Evolutionary conservation across 306 rosid species (phyloP), one percentile per base, ranked within the genome.

Genomic region (Coriaria nepalensis): DNA sequence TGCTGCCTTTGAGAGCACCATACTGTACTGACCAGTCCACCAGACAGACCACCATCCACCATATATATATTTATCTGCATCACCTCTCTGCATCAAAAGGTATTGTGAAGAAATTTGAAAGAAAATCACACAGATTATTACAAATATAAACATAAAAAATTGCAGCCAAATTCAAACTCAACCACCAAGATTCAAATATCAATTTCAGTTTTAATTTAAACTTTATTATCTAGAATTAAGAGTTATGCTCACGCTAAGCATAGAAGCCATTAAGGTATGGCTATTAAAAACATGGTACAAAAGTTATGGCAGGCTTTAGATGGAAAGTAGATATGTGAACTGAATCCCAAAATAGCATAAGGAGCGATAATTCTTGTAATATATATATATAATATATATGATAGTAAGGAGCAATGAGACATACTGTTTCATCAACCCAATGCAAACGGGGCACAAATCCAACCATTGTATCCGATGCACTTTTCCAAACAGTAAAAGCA

Each of bases 31-130:
- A 36, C 98, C 98, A 10, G 83, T 79, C 98, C 98, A 90, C 98
- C 98, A 90, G 53, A 90, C 98, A 2, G 95, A 85, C 98, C 94
- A 85, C 98, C 98, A 90, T 56, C 98, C 98, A 14, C 95, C 94
- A 68, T 90, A 90, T 15, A 2, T 56, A 53, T 62, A 84, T 56
- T 52, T 57, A 67, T 56, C 63, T 54, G 10, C 33, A 57, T 65
- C 42, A n/a, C 60, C 83, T 33, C 69, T 61, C 95, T 84, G 81
- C 72, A 74, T 32, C 20, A 40, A 55, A 40, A 73, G 57, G 9
- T 40, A 69, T 56, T 2, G 6, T 15, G 6, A 2, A 10, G 14
- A n/a, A 45, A 45, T 37, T 36, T 4, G 6, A 13, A 6, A 4
- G 47, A n/a, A 37, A 29, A 58, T 37, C 7, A 14, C 9, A 40